Conservation (phyloP, 805 yeast genomes). For the Monosporozyma unispora region DNA sequence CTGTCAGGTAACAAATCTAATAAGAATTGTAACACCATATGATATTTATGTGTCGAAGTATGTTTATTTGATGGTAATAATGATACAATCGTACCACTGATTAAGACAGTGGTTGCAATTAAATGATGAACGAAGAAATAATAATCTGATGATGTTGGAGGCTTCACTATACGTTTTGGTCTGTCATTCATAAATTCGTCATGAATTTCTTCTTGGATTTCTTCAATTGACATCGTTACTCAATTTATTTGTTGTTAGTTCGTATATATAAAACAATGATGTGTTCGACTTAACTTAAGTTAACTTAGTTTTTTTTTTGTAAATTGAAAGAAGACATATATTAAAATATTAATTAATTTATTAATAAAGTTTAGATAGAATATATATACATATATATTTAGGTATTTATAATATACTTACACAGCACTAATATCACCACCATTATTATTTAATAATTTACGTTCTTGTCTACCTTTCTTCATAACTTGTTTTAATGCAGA, state of each 20-base stretch:
- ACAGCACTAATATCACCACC: not conserved
- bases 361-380: too few species aligned
- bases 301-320: too few species aligned
- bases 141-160: conserved; percentile 44
- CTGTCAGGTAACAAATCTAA: conserved; percentile 52
- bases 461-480: conserved; percentile 81
- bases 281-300: too few species aligned
- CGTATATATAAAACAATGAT: too few species aligned
- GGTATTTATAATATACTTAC: not conserved
- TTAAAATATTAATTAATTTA: not conserved
- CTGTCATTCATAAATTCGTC: not conserved
- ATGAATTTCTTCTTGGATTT: too few species aligned
- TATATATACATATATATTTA: too few species aligned
- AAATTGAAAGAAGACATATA: not conserved
- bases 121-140: conserved; percentile 81
- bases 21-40: not conserved
- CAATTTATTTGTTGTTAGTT: too few species aligned
- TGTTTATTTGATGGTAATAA: conserved; percentile 40
- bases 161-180: not conserved
- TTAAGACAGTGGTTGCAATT: conserved; percentile 46
- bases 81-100: conserved; percentile 65
- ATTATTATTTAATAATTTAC: conserved; percentile 35
- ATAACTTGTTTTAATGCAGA: conserved; percentile 87
- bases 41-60: conserved; percentile 4
- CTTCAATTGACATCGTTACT: too few species aligned